A percentile compares a stretch with the other conserved stretches of the same genome.
These are phyloP conservation scores for Neophaeococcomyces mojaviensis DNA, from an alignment of 2,329 filamentous ascomycete species.

Conservation along the genomic window DNA sequence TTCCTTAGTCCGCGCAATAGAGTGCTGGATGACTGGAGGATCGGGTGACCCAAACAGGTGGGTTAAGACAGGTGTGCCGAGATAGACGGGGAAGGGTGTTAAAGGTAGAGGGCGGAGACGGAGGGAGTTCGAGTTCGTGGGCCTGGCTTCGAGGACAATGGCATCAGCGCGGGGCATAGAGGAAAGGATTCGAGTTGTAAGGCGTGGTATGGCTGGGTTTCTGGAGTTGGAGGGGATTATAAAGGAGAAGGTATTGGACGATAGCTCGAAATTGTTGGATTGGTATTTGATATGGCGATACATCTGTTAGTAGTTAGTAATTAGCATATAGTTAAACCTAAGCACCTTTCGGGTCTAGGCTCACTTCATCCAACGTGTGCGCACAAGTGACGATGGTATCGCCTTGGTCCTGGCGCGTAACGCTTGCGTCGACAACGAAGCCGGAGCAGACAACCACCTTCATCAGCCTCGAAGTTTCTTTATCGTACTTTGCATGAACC, in stretches of 20 bases:
- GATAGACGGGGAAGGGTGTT: slow-evolving; percentile 6
- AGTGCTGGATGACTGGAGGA: slow-evolving; percentile 5
- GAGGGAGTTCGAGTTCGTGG: not conserved
- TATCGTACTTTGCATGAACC: slow-evolving; percentile 3
- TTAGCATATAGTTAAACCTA: too few relatives aligned
- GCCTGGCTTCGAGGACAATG: slow-evolving; percentile 2
- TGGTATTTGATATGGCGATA: not conserved
- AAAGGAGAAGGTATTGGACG: not conserved
- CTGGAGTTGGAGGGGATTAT: not conserved
- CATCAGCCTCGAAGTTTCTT: not conserved
- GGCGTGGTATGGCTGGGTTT: not conserved
- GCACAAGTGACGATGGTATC: slow-evolving; percentile 7
- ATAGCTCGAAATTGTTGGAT: not conserved
- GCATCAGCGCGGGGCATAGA: slow-evolving; percentile 6
- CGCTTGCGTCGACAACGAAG: slow-evolving; percentile 4
- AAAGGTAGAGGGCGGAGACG: slow-evolving; percentile 2
- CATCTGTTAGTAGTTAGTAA: not conserved
- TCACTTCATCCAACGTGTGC: slow-evolving; percentile 7
- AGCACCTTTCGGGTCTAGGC: not conserved
- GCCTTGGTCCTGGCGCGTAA: not conserved
- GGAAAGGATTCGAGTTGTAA: not conserved
- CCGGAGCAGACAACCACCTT: slow-evolving; percentile 8
- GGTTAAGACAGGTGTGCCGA: slow-evolving; percentile 1
- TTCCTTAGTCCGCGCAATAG: not conserved
- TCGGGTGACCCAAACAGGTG: slow-evolving; percentile 6